Evolutionary conservation across 306 rosid species (phyloP), one percentile per base, ranked within the genome.

Genomic region (Aeschynomene evenia): DNA sequence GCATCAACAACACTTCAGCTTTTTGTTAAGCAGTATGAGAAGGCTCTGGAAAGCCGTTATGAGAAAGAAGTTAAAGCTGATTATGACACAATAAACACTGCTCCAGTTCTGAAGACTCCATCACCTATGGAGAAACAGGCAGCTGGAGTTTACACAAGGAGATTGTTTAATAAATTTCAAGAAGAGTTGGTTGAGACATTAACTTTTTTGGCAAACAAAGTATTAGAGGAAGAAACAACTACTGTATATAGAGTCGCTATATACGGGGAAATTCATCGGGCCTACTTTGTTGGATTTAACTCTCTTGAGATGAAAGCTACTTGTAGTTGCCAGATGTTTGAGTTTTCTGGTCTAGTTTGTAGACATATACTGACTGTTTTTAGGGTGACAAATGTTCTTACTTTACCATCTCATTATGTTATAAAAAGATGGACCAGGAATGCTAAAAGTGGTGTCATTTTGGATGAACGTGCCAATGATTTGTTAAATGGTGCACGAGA

Each of bases 51-150:
- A 73, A 68, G 80, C 49, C 80, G 80, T 49, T 51, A 36, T 60
- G 75, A 76, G 68, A 76, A 76, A 28, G 80, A 76, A 68, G 63
- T 76, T 36, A 76, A 76, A 68, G 80, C 80, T 18, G 80, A 76
- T 61, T 76, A 49, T 76, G 80, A 76, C 65, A 68, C 80, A 31
- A 68, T 76, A 59, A 76, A 76, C 58, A 59, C 75, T 37, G 53
- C 80, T 26, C 70, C 70, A 19, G 28, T 68, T 68, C 57, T 76
- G 70, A 76, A 68, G 64, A 76, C 80, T 50, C 80, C 80, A 28
- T 76, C 80, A 37, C 80, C 80, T 45, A 68, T 76, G 75, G 80
- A 76, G 75, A 76, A 76, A 76, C 80, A 76, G 64, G 54, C 70
- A 68, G 80, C 80, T 5, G 70, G 65, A 67, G 57, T 76, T 60